Conservation (phyloP, 306 rosid species). For the Calophaca sinica region DNA sequence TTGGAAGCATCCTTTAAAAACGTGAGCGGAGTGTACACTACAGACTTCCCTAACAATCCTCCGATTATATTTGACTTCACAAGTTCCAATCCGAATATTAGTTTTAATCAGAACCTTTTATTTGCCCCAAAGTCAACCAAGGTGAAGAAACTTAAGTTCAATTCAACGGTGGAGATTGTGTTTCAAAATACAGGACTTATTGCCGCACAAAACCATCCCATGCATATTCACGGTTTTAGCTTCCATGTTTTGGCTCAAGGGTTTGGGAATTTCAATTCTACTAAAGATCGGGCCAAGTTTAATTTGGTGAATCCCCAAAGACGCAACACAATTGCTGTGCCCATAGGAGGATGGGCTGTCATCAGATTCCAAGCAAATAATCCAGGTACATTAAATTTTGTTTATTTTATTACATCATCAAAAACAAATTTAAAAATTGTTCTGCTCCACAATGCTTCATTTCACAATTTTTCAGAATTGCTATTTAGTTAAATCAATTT, state of each 20-base stretch:
- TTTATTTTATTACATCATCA: neutral
- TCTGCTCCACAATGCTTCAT: no score
- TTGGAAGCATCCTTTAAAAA: constrained; percentile 53
- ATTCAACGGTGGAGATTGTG: constrained; percentile 71
- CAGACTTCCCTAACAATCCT: constrained; percentile 59
- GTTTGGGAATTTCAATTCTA: constrained; percentile 53
- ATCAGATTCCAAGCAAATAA: constrained; percentile 52
- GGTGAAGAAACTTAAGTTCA: constrained; percentile 61
- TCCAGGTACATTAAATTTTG: constrained; percentile 39
- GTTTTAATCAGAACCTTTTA: neutral
- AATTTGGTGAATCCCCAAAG: constrained; percentile 60
- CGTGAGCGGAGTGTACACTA: constrained; percentile 55
- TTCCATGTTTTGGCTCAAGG: constrained; percentile 55
- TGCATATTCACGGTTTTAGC: constrained; percentile 49
- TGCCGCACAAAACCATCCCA: constrained; percentile 37
- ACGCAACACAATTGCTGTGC: constrained; percentile 67
- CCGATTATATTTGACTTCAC: constrained; percentile 56
- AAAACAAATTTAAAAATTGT: no score
- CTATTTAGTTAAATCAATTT: no score
- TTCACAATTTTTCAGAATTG: no score
- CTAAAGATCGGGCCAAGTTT: constrained; percentile 38
- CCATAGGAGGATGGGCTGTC: constrained; percentile 69
- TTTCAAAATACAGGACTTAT: constrained; percentile 57
- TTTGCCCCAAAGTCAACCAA: constrained; percentile 59
- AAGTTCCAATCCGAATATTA: neutral